Evolutionary conservation across 2,329 filamentous ascomycete genomes (phyloP).

Genomic region (Penicillium sp.): DNA sequence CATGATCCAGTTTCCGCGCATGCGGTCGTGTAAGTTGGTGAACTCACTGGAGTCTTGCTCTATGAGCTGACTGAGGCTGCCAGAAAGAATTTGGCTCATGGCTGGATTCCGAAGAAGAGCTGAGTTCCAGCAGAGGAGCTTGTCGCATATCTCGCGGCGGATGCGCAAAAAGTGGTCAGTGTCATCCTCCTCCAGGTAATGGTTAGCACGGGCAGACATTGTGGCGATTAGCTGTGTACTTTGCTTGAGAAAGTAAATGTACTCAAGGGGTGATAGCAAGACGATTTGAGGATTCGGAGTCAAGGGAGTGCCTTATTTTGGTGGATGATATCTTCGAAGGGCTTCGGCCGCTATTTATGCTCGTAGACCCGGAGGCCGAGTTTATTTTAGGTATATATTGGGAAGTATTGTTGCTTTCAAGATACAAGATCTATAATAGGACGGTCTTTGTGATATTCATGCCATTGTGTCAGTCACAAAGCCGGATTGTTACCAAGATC

Average conservation of each 20-base stretch:
- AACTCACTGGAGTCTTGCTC: background rate
- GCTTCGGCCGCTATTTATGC: too few relatives aligned
- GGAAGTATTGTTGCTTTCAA: background rate
- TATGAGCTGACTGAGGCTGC: background rate
- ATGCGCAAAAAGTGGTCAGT: background rate
- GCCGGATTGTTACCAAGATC: background rate
- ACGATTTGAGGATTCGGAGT: background rate
- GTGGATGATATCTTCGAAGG: too few relatives aligned
- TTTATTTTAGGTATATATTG: too few relatives aligned
- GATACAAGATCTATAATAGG: background rate
- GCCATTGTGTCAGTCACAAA: background rate
- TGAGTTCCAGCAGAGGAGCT: background rate
- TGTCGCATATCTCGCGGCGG: background rate
- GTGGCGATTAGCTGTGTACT: too few relatives aligned
- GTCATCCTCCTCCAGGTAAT: background rate
- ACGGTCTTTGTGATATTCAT: background rate
- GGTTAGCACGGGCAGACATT: background rate
- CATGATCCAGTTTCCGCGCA: background rate
- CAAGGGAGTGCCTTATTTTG: background rate
- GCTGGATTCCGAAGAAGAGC: background rate
- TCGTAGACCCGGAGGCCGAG: too few relatives aligned
- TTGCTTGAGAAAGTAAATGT: background rate
- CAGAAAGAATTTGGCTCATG: background rate
- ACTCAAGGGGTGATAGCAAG: background rate
- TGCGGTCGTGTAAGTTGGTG: background rate